Evolutionary conservation across 1,139 yeast species (phyloP).

Genomic region (Yamadazyma membranifaciens): DNA sequence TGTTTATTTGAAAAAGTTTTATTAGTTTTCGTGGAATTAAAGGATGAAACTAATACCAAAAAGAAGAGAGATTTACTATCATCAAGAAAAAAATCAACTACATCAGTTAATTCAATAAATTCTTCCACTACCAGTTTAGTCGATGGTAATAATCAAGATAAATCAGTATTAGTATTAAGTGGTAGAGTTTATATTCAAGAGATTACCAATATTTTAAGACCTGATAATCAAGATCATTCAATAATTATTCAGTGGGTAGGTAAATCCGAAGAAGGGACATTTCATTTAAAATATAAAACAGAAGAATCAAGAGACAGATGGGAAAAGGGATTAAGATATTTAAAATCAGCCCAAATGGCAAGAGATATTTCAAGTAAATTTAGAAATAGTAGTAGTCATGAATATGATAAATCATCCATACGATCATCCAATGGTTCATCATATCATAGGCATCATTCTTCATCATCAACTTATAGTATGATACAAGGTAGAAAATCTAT

Average conservation of each 20-base stretch:
- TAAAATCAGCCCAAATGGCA: slow-evolving; percentile 45
- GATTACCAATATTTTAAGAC: slow-evolving; percentile 52
- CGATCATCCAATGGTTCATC: slow-evolving; percentile 32
- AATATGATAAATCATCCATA: slow-evolving; percentile 18
- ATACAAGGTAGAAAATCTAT: slow-evolving; percentile 34
- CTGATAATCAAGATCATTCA: slow-evolving; percentile 46
- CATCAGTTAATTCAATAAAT: slow-evolving; percentile 26
- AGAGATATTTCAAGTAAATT: slow-evolving; percentile 37
- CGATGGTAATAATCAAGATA: slow-evolving; percentile 35
- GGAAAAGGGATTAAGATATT: slow-evolving; percentile 55
- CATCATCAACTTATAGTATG: slow-evolving; percentile 47
- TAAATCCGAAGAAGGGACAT: slow-evolving; percentile 72
- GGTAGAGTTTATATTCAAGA: slow-evolving; percentile 72
- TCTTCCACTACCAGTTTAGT: slow-evolving; percentile 37
- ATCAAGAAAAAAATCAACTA: slow-evolving; percentile 41
- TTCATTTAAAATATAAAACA: slow-evolving; percentile 63
- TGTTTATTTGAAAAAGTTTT: slow-evolving; percentile 86
- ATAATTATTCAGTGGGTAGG: slow-evolving; percentile 79
- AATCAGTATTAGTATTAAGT: slow-evolving; percentile 50
- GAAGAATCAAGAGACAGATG: slow-evolving; percentile 73
- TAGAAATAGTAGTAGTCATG: slow-evolving; percentile 28
- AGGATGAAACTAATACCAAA: slow-evolving; percentile 24
- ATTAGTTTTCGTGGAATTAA: slow-evolving; percentile 63
- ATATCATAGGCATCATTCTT: slow-evolving; percentile 42
- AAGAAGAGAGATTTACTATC: slow-evolving; percentile 37